phyloP scores from a whole-genome alignment of 352 stramenopile genomes.

The Phytophthora ohioensis region DNA sequence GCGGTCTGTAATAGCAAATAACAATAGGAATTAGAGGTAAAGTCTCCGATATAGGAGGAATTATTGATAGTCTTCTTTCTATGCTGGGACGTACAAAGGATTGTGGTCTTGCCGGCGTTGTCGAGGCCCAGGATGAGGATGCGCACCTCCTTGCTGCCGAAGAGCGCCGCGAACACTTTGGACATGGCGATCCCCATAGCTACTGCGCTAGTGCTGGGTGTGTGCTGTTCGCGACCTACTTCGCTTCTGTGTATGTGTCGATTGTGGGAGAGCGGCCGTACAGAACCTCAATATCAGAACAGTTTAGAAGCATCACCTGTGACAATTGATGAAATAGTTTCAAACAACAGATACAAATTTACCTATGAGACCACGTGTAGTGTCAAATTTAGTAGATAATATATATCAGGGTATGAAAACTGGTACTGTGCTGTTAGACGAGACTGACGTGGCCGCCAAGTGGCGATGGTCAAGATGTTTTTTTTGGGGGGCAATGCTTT shows the following conservation, averaged over 20 bases:
- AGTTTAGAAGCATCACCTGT: no score
- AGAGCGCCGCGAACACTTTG: conserved; percentile 97
- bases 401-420: no score
- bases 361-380: no score
- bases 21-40: background rate
- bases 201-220: background rate
- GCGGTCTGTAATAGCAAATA: conserved; percentile 53
- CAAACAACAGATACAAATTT: no score
- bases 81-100: conserved; percentile 91
- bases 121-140: conserved; percentile 99
- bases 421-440: background rate
- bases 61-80: no score
- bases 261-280: conserved; percentile 32
- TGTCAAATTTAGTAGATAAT: no score
- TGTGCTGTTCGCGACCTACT: conserved; percentile 23
- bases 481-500: background rate
- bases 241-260: conserved; percentile 15
- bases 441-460: conserved; percentile 19
- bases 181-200: conserved; percentile 98
- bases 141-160: conserved; percentile 99
- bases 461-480: conserved; percentile 2
- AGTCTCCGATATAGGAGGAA: background rate
- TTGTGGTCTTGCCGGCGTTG: conserved; percentile 99
- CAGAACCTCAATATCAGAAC: no score
- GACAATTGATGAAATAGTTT: no score